Evolutionary conservation across 2,329 filamentous ascomycete species (phyloP).

Genomic region (Trichophaea hybrida): DNA sequence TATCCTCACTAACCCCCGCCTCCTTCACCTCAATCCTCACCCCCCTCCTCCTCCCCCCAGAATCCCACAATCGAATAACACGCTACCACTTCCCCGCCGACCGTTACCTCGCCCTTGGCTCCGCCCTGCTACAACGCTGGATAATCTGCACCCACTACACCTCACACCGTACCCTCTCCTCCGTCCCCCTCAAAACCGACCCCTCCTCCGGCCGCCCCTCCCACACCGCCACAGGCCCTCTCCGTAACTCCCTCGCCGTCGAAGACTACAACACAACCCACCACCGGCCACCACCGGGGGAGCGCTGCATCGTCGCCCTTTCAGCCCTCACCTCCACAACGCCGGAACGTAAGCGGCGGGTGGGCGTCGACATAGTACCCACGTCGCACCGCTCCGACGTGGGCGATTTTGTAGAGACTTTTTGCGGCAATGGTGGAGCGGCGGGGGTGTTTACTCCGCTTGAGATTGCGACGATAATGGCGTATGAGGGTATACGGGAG

Average conservation of each 20-base stretch:
- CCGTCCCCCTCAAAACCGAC: slow-evolving; percentile 16
- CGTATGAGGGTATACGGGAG: slow-evolving; percentile 12
- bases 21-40: slow-evolving; percentile 57
- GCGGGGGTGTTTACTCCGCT: slow-evolving; percentile 21
- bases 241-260: neutral
- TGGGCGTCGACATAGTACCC: slow-evolving; percentile 21
- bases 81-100: slow-evolving; percentile 22
- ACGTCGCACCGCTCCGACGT: slow-evolving; percentile 7
- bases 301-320: slow-evolving; percentile 14
- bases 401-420: slow-evolving; percentile 17
- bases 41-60: slow-evolving; percentile 71
- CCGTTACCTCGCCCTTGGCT: slow-evolving; percentile 24
- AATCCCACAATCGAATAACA: slow-evolving; percentile 11
- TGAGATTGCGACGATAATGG: slow-evolving; percentile 14
- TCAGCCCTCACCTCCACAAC: neutral
- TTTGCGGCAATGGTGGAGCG: slow-evolving; percentile 14
- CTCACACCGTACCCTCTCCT: slow-evolving; percentile 3
- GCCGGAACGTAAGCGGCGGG: slow-evolving; percentile 1
- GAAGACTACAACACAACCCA: slow-evolving; percentile 27
- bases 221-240: slow-evolving; percentile 3
- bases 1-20: neutral
- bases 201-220: slow-evolving; percentile 15
- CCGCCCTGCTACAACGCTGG: slow-evolving; percentile 25
- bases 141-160: slow-evolving; percentile 11
- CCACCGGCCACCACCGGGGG: slow-evolving; percentile 10